Evolutionary conservation across 1,284 basidiomycete species (phyloP).

Genomic region (Tetrapyrgos nigripes): DNA sequence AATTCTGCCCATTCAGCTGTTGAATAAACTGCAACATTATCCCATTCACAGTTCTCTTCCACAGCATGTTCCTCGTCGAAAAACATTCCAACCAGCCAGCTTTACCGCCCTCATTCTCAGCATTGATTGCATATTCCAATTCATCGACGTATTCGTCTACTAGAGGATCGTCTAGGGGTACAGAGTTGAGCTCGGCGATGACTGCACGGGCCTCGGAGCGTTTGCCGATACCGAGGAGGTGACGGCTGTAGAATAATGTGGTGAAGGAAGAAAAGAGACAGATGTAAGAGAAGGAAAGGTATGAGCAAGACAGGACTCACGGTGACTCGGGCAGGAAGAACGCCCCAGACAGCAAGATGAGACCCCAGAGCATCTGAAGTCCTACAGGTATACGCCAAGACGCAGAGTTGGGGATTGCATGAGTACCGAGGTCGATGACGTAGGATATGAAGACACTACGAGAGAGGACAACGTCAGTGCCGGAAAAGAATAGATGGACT

Average conservation of each 20-base stretch:
- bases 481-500: neutral
- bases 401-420: slow-evolving; percentile 60
- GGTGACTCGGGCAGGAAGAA: slow-evolving; percentile 83
- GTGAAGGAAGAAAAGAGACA: neutral
- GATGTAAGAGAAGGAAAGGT: neutral
- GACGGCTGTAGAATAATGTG: slow-evolving; percentile 48
- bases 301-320: slow-evolving; percentile 43
- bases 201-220: slow-evolving; percentile 63
- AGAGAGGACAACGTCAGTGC: slow-evolving; percentile 6
- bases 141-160: slow-evolving; percentile 74
- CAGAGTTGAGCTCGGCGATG: slow-evolving; percentile 70
- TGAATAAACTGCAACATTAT: slow-evolving; percentile 88
- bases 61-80: slow-evolving; percentile 69
- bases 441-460: slow-evolving; percentile 74
- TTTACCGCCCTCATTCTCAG: slow-evolving; percentile 80
- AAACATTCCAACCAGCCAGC: slow-evolving; percentile 84
- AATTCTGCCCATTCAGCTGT: slow-evolving; percentile 80
- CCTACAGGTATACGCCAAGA: slow-evolving; percentile 79
- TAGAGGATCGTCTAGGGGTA: slow-evolving; percentile 64
- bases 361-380: slow-evolving; percentile 73
- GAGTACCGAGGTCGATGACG: slow-evolving; percentile 75
- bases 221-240: slow-evolving; percentile 62
- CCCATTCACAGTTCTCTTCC: slow-evolving; percentile 75
- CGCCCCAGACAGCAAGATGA: slow-evolving; percentile 71
- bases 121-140: slow-evolving; percentile 69